Percentiles rank a stretch among this genome's conserved stretches.
These are phyloP conservation scores for Mitosporidium daphniae DNA, from an alignment of 371 early-diverging fungal species.

Conservation along the genomic window DNA sequence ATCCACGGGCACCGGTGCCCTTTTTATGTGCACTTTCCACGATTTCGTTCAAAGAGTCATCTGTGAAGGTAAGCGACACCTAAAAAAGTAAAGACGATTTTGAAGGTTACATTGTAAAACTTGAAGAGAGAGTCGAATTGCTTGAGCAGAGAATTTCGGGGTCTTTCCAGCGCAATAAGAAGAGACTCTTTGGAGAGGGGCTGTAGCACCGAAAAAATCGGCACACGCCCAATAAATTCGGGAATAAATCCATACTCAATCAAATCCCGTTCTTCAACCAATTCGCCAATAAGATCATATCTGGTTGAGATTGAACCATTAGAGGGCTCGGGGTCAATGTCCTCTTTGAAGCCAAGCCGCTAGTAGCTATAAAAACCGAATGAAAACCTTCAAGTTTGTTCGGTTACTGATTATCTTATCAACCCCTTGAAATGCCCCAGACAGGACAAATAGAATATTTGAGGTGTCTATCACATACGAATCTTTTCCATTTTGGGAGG, in stretches of 20 bases:
- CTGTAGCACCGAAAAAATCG: conserved; percentile 39
- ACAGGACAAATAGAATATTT: conserved; percentile 49
- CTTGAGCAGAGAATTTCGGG: conserved; percentile 34
- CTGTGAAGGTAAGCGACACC: conserved; percentile 21
- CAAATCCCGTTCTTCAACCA: conserved; percentile 14
- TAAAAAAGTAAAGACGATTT: conserved; percentile 1
- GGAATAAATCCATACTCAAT: conserved; percentile 52
- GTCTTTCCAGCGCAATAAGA: conserved; percentile 33
- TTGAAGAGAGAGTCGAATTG: conserved; percentile 38
- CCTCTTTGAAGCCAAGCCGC: conserved; percentile 1
- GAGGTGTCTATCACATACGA: conserved; percentile 43
- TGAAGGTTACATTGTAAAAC: conserved; percentile 12
- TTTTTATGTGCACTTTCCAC: conserved; percentile 31
- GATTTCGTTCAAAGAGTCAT: conserved; percentile 20
- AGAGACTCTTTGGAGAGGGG: conserved; percentile 23
- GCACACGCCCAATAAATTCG: conserved; percentile 38
- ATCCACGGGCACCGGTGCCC: conserved; percentile 50
- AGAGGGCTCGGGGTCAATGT: conserved; percentile 26
- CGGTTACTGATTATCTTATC: conserved; percentile 37
- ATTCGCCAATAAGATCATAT: conserved; percentile 1
- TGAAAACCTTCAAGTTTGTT: conserved; percentile 7
- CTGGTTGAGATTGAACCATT: conserved; percentile 3
- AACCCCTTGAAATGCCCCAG: conserved; percentile 54
- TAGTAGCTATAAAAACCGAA: conserved; percentile 1
- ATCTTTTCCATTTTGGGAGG: conserved; percentile 21